These are phyloP conservation scores for Fusarium tricinctum DNA, from an alignment of 2,329 filamentous ascomycete genomes.

Conservation along the genomic window DNA sequence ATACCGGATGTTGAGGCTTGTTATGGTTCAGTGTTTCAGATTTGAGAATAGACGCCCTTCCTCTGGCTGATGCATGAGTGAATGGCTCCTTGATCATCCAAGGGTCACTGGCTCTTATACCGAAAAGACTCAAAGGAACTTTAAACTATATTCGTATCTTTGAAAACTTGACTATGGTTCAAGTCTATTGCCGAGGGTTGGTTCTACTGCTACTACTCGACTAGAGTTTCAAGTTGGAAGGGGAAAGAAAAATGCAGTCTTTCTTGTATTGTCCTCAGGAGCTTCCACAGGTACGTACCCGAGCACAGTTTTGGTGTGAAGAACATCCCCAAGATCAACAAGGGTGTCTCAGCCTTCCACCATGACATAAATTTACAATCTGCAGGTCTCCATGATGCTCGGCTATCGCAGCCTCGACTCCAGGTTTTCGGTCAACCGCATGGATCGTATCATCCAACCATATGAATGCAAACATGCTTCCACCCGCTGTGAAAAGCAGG, in stretches of 20 bases:
- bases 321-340: constrained; percentile 41
- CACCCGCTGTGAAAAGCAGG: constrained; percentile 30
- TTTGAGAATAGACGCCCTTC: not conserved
- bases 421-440: constrained; percentile 34
- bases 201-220: no score
- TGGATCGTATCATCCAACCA: constrained; percentile 30
- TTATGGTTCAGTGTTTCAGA: not conserved
- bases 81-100: not conserved
- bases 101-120: constrained; percentile 1
- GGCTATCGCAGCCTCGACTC: constrained; percentile 46
- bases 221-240: no score
- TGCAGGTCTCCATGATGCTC: constrained; percentile 32
- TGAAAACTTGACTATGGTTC: not conserved
- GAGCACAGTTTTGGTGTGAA: constrained; percentile 45
- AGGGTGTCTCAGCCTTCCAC: constrained; percentile 43
- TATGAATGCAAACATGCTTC: constrained; percentile 22
- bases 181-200: no score
- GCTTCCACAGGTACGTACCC: no score
- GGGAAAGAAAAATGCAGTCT: no score
- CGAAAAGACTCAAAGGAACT: constrained; percentile 8
- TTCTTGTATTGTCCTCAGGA: no score
- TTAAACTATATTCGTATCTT: not conserved
- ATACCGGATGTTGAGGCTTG: constrained; percentile 47
- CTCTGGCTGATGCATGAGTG: no score
- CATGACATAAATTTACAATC: constrained; percentile 11